phyloP scores from a whole-genome alignment of 495 filamentous ascomycete genomes.

The Podospora sp. region DNA sequence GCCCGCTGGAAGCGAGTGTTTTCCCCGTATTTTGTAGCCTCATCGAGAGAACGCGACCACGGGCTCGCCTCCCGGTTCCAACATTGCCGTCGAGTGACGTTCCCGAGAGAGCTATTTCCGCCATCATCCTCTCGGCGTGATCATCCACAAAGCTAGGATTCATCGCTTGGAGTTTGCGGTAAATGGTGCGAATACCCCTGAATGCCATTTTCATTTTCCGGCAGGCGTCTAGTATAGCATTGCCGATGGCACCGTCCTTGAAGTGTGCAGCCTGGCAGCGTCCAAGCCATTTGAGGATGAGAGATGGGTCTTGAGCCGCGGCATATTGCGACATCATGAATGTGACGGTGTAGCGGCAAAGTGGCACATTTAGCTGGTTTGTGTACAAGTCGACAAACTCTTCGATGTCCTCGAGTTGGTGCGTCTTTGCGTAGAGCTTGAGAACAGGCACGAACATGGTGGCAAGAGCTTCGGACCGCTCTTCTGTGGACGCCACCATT shows the following conservation, averaged over 20 bases:
- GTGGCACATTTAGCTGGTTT: slow-evolving; percentile 34
- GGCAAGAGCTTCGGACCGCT: slow-evolving; percentile 27
- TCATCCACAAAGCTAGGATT: slow-evolving; percentile 35
- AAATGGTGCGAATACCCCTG: slow-evolving; percentile 40
- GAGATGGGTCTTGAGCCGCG: slow-evolving; percentile 41
- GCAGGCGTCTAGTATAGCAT: slow-evolving; percentile 46
- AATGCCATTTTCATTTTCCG: slow-evolving; percentile 43
- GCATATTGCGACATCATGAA: slow-evolving; percentile 52
- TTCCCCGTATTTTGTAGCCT: slow-evolving; percentile 1
- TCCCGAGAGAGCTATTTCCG: slow-evolving; percentile 34
- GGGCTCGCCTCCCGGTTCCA: slow-evolving; percentile 19
- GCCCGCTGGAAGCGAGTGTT: background rate
- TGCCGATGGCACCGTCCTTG: slow-evolving; percentile 42
- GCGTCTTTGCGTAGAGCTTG: slow-evolving; percentile 44
- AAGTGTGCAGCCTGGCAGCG: slow-evolving; percentile 38
- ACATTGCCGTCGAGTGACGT: slow-evolving; percentile 11
- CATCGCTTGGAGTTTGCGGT: slow-evolving; percentile 34
- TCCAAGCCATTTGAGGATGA: slow-evolving; percentile 42
- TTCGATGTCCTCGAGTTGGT: slow-evolving; percentile 45
- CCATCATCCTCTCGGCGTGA: slow-evolving; percentile 44
- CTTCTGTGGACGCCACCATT: slow-evolving; percentile 32
- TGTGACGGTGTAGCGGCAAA: slow-evolving; percentile 43
- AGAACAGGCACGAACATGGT: slow-evolving; percentile 46
- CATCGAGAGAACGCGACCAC: slow-evolving; percentile 28
- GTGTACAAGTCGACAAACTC: slow-evolving; percentile 44